These are phyloP conservation scores for Boeremia exigua DNA, from an alignment of 2,329 filamentous ascomycete genomes.

Conservation along the genomic window DNA sequence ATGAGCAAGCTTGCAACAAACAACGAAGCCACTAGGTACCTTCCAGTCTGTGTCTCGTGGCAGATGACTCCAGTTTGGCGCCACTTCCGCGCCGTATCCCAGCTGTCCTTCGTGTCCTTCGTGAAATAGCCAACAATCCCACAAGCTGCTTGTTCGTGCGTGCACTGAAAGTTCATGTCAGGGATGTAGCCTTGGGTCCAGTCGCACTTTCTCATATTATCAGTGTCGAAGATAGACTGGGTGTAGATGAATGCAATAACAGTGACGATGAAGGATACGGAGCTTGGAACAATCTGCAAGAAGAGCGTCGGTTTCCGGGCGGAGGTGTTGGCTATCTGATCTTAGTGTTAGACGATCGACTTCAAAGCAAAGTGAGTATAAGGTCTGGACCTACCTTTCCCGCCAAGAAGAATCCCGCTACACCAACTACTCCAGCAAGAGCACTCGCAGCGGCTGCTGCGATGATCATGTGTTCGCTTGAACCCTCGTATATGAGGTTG, in stretches of 20 bases:
- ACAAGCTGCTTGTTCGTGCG: slow-evolving; percentile 11
- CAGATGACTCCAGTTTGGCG: neutral
- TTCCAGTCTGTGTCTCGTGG: neutral
- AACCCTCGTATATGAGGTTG: neutral
- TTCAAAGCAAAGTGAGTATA: neutral
- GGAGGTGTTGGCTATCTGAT: neutral
- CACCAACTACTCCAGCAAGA: neutral
- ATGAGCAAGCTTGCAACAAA: slow-evolving; percentile 3
- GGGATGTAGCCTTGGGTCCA: slow-evolving; percentile 9
- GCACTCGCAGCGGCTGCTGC: slow-evolving; percentile 1
- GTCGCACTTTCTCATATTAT: slow-evolving; percentile 5
- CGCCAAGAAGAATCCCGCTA: neutral
- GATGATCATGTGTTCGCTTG: slow-evolving; percentile 7
- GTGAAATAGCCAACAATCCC: slow-evolving; percentile 2
- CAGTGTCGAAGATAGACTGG: slow-evolving; percentile 2
- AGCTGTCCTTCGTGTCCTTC: neutral
- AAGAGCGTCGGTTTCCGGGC: neutral
- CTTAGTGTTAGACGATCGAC: neutral
- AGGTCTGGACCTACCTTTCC: neutral
- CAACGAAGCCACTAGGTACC: neutral
- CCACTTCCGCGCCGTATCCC: neutral
- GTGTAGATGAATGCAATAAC: slow-evolving; percentile 7
- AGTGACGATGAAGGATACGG: neutral
- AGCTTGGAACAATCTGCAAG: neutral
- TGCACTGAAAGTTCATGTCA: slow-evolving; percentile 1